A percentile compares a stretch with the other conserved stretches of the same genome.
Evolutionary conservation across 1,284 basidiomycete species (phyloP).

Genomic region (Boletellus deceptivus): DNA sequence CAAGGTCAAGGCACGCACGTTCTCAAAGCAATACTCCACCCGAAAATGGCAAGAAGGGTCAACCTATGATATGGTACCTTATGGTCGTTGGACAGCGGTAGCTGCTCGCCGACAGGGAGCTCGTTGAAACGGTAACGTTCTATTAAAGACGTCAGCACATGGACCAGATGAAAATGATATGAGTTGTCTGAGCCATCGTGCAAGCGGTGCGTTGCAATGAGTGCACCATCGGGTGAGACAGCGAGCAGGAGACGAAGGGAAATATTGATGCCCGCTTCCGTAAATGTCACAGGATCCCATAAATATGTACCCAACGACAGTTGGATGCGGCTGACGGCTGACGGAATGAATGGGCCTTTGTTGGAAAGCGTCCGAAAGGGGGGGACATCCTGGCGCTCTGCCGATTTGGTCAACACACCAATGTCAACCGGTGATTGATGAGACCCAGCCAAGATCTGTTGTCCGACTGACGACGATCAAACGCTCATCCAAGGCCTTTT

Average conservation of each 20-base stretch:
- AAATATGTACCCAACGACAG: slow-evolving; percentile 1
- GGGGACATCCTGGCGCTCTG: slow-evolving; percentile 1
- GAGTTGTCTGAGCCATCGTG: neutral
- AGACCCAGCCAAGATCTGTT: slow-evolving; percentile 2
- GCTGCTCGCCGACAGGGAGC: neutral
- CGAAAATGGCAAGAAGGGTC: too few relatives aligned
- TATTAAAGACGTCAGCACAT: neutral
- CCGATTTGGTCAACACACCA: neutral
- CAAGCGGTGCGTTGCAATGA: slow-evolving; percentile 1
- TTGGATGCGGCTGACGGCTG: neutral
- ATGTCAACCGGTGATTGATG: neutral
- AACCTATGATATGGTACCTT: too few relatives aligned
- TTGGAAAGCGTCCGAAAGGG: neutral
- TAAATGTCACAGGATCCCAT: slow-evolving; percentile 3
- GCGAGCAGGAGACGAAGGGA: neutral
- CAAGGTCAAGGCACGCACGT: too few relatives aligned
- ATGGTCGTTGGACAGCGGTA: neutral
- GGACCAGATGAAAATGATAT: neutral
- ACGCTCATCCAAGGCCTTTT: neutral
- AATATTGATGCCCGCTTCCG: neutral
- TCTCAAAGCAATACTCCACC: too few relatives aligned
- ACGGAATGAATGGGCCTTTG: neutral
- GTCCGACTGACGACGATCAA: neutral
- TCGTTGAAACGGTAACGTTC: neutral
- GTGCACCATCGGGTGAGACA: neutral